These are phyloP conservation scores for Lolium perenne DNA, from an alignment of 176 grass and related monocot species.

Conservation along the genomic window DNA sequence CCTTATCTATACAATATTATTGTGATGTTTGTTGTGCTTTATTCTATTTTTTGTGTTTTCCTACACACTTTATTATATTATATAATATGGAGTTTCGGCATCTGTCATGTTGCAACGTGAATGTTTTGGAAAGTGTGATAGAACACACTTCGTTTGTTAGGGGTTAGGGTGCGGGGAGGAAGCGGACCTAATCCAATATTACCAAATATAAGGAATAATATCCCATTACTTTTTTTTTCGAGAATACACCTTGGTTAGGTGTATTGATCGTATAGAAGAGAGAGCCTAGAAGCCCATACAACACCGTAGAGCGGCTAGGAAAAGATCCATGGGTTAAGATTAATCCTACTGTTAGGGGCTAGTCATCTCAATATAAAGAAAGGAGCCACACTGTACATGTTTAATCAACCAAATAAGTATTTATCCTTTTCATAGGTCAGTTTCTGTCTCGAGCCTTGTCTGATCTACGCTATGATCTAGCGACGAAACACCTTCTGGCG, in stretches of 20 bases:
- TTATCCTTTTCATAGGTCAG: not conserved
- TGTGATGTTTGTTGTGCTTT: conserved; percentile 19
- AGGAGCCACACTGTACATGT: not conserved
- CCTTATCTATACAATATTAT: conserved; percentile 5
- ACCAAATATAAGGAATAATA: conserved; percentile 4
- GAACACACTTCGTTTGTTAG: conserved; percentile 4
- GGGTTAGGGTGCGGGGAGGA: not conserved
- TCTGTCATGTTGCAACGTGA: not conserved
- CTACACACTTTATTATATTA: not conserved
- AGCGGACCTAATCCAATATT: not conserved
- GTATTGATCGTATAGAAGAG: too few relatives aligned
- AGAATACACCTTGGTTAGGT: too few relatives aligned
- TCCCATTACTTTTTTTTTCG: not conserved
- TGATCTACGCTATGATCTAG: too few relatives aligned
- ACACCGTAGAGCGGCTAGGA: not conserved
- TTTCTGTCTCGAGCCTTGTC: not conserved
- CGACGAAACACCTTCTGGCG: not conserved
- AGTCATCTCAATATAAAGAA: not conserved
- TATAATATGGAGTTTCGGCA: not conserved
- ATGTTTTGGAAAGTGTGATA: conserved; percentile 1
- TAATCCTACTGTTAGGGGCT: not conserved
- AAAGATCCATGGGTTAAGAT: not conserved
- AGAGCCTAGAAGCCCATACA: too few relatives aligned
- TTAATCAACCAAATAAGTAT: not conserved
- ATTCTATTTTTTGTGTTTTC: conserved; percentile 14